A percentile compares a stretch with the other conserved stretches of the same genome.
Conservation (phyloP, 108 stramenopile genomes). For the Nitzschia sp. region DNA sequence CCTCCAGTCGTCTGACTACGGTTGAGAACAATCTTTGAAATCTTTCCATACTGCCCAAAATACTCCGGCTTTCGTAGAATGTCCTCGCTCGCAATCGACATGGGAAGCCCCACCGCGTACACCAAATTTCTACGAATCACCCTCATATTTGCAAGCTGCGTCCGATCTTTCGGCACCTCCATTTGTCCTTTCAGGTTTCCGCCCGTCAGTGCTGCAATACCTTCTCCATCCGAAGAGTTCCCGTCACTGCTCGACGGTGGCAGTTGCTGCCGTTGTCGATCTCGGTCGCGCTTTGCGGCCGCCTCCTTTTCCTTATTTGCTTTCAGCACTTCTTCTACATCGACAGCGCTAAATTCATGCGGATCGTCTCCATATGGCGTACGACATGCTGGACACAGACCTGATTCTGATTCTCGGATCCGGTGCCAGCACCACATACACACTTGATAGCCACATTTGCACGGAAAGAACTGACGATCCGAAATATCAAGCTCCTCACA, state of each 20-base stretch:
- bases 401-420: conserved; percentile 94
- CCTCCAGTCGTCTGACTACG: conserved; percentile 73
- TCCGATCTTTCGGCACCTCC: conserved; percentile 86
- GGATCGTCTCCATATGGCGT: conserved; percentile 97
- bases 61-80: conserved; percentile 87
- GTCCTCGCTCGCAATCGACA: conserved; percentile 85
- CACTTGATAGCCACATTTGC: conserved; percentile 98
- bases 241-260: not conserved
- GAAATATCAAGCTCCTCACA: conserved; percentile 97
- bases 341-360: conserved; percentile 95
- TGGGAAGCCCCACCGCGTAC: conserved; percentile 93
- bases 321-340: conserved; percentile 89
- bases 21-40: conserved; percentile 95
- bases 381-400: conserved; percentile 96
- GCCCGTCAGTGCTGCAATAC: conserved; percentile 39
- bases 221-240: conserved; percentile 49
- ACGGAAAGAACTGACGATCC: conserved; percentile 96
- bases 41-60: conserved; percentile 97
- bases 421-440: conserved; percentile 99
- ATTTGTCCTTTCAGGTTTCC: conserved; percentile 48
- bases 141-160: conserved; percentile 93
- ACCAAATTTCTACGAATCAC: conserved; percentile 97
- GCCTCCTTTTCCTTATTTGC: conserved; percentile 88
- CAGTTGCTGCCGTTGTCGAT: conserved; percentile 59
- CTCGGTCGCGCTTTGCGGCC: conserved; percentile 75